Conservation (phyloP, 345 rosid species). For the Schrenkiella parvula region DNA sequence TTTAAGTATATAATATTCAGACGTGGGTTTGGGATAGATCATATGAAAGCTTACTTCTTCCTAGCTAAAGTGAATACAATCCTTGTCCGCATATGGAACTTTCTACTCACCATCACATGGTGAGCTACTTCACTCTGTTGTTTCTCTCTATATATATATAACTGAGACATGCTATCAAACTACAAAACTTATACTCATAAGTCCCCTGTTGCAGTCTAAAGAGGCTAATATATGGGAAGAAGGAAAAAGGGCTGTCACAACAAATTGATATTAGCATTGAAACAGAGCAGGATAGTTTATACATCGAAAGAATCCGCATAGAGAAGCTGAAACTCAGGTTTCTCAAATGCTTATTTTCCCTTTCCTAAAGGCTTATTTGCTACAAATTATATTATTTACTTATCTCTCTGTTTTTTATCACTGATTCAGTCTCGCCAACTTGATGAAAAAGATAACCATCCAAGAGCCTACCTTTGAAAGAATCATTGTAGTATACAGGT, state of each 20-base stretch:
- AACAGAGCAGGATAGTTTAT: slow-evolving; percentile 35
- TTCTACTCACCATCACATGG: slow-evolving; percentile 53
- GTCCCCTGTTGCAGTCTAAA: slow-evolving; percentile 37
- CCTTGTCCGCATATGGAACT: slow-evolving; percentile 50
- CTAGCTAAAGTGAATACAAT: slow-evolving; percentile 52
- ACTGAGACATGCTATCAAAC: background rate
- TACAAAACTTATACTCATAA: background rate
- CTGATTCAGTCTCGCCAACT: slow-evolving; percentile 45
- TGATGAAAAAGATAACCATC: slow-evolving; percentile 54
- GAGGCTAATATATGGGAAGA: slow-evolving; percentile 35
- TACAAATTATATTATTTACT: background rate
- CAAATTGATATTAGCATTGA: slow-evolving; percentile 40
- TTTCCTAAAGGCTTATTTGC: background rate
- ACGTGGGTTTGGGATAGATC: slow-evolving; percentile 79
- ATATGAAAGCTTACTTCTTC: slow-evolving; percentile 49
- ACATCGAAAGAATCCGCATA: slow-evolving; percentile 56
- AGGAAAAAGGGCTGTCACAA: slow-evolving; percentile 17
- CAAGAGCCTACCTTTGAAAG: slow-evolving; percentile 82
- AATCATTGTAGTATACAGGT: slow-evolving; percentile 83
- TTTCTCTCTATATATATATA: background rate
- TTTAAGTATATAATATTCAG: slow-evolving; percentile 61
- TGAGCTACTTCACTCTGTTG: slow-evolving; percentile 19
- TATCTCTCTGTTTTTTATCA: background rate
- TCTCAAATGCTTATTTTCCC: background rate
- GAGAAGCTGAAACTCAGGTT: slow-evolving; percentile 67